Evolutionary conservation across 2,329 filamentous ascomycete genomes (phyloP), one percentile per base, ranked within the genome.

Genomic region (Cryphonectria parasitica): DNA sequence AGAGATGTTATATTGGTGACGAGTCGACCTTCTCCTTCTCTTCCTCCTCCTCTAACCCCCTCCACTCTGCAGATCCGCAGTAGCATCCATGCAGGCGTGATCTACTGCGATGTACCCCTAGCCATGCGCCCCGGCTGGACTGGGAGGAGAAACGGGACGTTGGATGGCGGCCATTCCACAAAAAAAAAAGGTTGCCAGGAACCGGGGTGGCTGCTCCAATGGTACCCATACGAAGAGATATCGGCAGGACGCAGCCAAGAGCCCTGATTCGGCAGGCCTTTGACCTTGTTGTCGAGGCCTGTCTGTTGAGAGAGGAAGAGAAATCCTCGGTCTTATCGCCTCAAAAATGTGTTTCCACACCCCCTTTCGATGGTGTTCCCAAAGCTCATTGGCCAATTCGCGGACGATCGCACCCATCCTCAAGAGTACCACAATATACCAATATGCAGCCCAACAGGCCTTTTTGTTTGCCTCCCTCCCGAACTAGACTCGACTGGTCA

Each of bases 191-290:
- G 43, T 28, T 60, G 31, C 56, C 56, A 60, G 31, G 56, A 60
- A 60, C 58, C 19, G n/a, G 58, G 58, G 34, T 61, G 58, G 34
- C 25, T 8, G 58, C 19, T 45, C 45, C 64, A 56, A 22, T 49
- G 28, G 31, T 22, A 65, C 64, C 64, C 64, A 17, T 49, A 25
- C 64, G 64, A 28, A 25, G 64, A 54, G 64, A 65, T 65, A 65
- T 65, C 43, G 64, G 64, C 64, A 54, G 64, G 31, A 65, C 34
- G 45, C 63, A 52, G 43, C 63, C 28, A 52, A 52, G 28, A 52
- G 43, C 25, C 17, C 8, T 19, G 63, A 65, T 52, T 54, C 19
- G 63, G 63, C 43, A 65, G 41, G 63, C 63, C 17, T 54, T 19
- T 34, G 31, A 15, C 28, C 31, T 28, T 28, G 4, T 22, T 49